phyloP scores from a whole-genome alignment of 1,139 yeast species.

The Kodamaea plutei region DNA sequence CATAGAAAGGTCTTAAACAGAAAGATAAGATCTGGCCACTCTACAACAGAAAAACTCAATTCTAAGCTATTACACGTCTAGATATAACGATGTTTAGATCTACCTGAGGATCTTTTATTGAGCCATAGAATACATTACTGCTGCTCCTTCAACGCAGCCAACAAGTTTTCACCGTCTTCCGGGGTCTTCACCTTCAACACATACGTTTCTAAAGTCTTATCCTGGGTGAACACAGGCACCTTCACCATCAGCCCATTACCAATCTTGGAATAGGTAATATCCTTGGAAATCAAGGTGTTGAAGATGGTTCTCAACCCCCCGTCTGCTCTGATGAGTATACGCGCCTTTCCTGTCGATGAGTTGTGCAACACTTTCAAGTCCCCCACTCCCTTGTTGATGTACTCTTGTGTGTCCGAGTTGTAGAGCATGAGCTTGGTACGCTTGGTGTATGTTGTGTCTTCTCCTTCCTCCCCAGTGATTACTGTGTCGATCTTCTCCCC shows the following conservation, averaged over 20 bases:
- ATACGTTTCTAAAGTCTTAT: conserved; percentile 48
- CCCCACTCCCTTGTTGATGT: conserved; percentile 72
- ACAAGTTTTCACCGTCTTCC: conserved; percentile 64
- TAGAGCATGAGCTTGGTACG: conserved; percentile 70
- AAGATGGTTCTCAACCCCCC: conserved; percentile 81
- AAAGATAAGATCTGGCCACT: too few species aligned
- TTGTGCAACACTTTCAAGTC: conserved; percentile 69
- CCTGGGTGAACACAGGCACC: conserved; percentile 52
- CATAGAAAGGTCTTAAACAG: too few species aligned
- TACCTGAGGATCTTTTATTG: too few species aligned
- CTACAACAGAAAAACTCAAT: too few species aligned
- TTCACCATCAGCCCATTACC: conserved; percentile 60
- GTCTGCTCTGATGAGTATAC: conserved; percentile 81
- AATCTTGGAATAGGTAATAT: conserved; percentile 50
- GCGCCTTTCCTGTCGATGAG: conserved; percentile 53
- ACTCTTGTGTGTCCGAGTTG: conserved; percentile 48
- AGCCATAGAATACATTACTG: too few species aligned
- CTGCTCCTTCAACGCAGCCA: conserved; percentile 35
- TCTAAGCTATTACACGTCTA: too few species aligned
- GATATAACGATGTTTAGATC: too few species aligned
- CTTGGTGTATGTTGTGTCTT: conserved; percentile 58
- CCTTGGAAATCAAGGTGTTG: conserved; percentile 53
- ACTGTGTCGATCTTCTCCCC: conserved; percentile 39
- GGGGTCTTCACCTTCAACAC: conserved; percentile 65
- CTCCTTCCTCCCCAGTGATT: conserved; percentile 82